Evolutionary conservation across 2,329 filamentous ascomycete genomes (phyloP), one percentile per base, ranked within the genome.

Genomic region (Colletotrichum melonis): DNA sequence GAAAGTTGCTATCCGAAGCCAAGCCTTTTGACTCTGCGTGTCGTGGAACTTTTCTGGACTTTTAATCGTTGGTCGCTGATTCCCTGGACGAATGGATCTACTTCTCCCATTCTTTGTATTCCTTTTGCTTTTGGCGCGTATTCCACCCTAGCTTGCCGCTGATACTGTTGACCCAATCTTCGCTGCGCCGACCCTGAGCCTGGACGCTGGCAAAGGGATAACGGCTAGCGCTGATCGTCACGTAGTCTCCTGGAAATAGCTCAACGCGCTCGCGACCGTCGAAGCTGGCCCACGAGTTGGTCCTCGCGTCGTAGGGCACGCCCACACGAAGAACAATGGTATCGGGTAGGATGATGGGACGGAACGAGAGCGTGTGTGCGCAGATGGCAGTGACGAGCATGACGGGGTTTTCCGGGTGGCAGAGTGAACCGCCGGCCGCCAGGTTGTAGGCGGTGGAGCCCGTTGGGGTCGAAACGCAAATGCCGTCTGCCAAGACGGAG

Each of bases 251-350:
- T 0, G 93, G 92, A 62, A 85, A 82, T 49, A 97, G 86, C 84
- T 97, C 94, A n/a, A 94, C 84, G 84, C 95, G 91, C 86, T 98
- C 95, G 74, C 95, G 90, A 1, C 97, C 97, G 82, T 99, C 97
- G 81, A 99, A 99, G 82, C 95, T 97, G n/a, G 95, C 97, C 96
- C 97, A 99, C 54, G 93, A 95, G 77, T 91, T 93, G 5, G 95
- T 95, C 63, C 97, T 88, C 9, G 95, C 94, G 82, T 97, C 93
- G 81, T 98, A 98, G 0, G 97, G 97, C n/a, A 98, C 95, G 12
- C 96, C 97, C 22, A 98, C 89, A 49, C 97, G 91, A 73, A 99
- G 87, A 1, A 98, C 96, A 75, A 98, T 97, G 0, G 96, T 98
- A 83, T 99, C 97, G 0, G 97, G 97, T 3, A 98, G 88, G 78